These are phyloP conservation scores for Casaregolazyma lundiana DNA, from an alignment of 1,139 yeast genomes.

Conservation along the genomic window DNA sequence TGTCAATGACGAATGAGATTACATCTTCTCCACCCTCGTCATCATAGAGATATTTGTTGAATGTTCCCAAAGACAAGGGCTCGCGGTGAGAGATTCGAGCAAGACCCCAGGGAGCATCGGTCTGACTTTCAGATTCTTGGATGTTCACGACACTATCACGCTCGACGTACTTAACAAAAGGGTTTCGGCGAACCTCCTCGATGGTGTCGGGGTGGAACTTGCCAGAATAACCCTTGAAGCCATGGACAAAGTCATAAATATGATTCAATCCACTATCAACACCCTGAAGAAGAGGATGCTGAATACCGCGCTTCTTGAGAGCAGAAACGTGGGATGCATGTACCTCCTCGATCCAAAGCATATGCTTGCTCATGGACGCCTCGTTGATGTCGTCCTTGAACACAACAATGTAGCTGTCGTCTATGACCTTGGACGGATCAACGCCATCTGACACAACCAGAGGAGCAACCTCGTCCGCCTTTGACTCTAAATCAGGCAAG, in stretches of 20 bases:
- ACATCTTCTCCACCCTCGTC: conserved; percentile 87
- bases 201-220: conserved; percentile 67
- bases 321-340: conserved; percentile 38
- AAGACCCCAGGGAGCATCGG: conserved; percentile 94
- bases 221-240: conserved; percentile 47
- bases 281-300: conserved; percentile 42
- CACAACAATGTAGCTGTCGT: conserved; percentile 74
- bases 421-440: conserved; percentile 49
- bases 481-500: conserved; percentile 12
- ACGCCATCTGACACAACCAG: conserved; percentile 37
- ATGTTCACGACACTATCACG: conserved; percentile 65
- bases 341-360: conserved; percentile 51
- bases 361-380: conserved; percentile 56
- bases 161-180: conserved; percentile 72
- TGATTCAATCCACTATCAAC: conserved; percentile 55
- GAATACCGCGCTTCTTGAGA: conserved; percentile 31
- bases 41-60: conserved; percentile 83
- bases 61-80: conserved; percentile 65
- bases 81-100: conserved; percentile 92
- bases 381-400: conserved; percentile 58
- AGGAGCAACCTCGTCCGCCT: conserved; percentile 33
- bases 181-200: conserved; percentile 64
- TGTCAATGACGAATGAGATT: conserved; percentile 86
- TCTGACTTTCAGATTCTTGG: conserved; percentile 56
- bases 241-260: conserved; percentile 53